Evolutionary conservation across 306 rosid species (phyloP).

Genomic region (Argentina anserina): DNA sequence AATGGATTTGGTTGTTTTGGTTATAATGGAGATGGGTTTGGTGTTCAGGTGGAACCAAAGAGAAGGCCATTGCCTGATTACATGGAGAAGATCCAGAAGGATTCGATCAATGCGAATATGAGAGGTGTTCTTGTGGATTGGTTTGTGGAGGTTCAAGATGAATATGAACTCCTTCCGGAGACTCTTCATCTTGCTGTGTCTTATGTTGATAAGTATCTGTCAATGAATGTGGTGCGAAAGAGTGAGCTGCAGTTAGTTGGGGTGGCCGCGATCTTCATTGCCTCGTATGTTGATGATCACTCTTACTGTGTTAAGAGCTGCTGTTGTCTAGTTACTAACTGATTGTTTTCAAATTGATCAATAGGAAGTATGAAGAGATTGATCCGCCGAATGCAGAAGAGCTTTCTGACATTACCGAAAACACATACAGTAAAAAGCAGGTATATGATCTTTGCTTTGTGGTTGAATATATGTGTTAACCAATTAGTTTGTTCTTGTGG

Average conservation of each 20-base stretch:
- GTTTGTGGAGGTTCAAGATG: constrained; percentile 92
- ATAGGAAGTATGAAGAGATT: constrained; percentile 87
- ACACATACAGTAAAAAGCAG: constrained; percentile 73
- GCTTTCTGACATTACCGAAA: constrained; percentile 77
- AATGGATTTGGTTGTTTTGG: neutral
- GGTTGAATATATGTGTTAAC: neutral
- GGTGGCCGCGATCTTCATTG: constrained; percentile 70
- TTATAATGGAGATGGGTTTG: neutral
- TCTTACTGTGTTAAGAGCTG: neutral
- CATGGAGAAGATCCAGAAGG: constrained; percentile 64
- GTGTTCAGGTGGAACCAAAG: constrained; percentile 50
- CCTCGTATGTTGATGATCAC: constrained; percentile 55
- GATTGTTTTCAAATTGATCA: neutral
- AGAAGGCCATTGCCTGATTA: constrained; percentile 64
- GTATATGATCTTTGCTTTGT: constrained; percentile 21
- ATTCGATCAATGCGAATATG: constrained; percentile 55
- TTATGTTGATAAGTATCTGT: constrained; percentile 61
- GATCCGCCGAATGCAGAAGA: constrained; percentile 78
- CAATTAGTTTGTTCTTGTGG: neutral
- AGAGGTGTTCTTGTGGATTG: constrained; percentile 83
- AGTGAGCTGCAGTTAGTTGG: constrained; percentile 74
- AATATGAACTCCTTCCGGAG: constrained; percentile 69
- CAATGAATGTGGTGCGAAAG: constrained; percentile 35
- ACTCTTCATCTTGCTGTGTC: constrained; percentile 63
- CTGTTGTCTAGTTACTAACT: neutral